A percentile compares a stretch with the other conserved stretches of the same genome.
These are phyloP conservation scores for Euphorbia corollata DNA, from an alignment of 441 rosid genomes.

Conservation along the genomic window DNA sequence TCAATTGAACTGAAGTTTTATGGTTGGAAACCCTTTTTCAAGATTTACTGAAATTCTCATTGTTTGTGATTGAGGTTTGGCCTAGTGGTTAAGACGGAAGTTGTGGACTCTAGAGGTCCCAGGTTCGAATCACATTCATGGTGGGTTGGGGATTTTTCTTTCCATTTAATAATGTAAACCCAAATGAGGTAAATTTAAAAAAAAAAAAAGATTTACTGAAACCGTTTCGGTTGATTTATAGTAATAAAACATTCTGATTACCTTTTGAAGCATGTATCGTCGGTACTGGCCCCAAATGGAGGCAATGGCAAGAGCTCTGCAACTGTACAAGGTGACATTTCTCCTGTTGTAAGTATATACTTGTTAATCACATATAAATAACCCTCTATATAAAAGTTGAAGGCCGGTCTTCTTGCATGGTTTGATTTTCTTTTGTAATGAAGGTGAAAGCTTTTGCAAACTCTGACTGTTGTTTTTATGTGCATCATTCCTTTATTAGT, in stretches of 20 bases:
- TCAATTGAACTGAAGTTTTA: no score
- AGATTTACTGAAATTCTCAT: no score
- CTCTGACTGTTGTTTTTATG: not conserved
- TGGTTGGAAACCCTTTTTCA: no score
- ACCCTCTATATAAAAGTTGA: not conserved
- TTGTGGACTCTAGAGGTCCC: no score
- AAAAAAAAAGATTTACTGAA: not conserved
- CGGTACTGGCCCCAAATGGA: not conserved
- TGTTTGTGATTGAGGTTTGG: no score
- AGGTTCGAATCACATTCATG: no score
- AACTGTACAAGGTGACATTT: conserved; percentile 3
- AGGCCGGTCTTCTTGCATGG: not conserved
- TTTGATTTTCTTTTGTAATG: conserved; percentile 8
- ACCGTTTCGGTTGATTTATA: conserved; percentile 13
- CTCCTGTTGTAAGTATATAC: conserved; percentile 15
- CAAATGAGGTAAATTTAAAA: no score
- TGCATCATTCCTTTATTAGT: not conserved
- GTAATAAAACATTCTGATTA: not conserved
- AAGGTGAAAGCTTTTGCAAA: not conserved
- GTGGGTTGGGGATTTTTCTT: no score
- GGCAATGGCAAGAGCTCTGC: conserved; percentile 2
- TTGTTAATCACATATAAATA: conserved; percentile 10
- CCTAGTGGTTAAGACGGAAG: no score
- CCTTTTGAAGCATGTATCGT: conserved; percentile 5
- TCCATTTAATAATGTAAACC: no score